Evolutionary conservation across 2,329 filamentous ascomycete genomes (phyloP).

Genomic region (Daldinia eschscholtzii): DNA sequence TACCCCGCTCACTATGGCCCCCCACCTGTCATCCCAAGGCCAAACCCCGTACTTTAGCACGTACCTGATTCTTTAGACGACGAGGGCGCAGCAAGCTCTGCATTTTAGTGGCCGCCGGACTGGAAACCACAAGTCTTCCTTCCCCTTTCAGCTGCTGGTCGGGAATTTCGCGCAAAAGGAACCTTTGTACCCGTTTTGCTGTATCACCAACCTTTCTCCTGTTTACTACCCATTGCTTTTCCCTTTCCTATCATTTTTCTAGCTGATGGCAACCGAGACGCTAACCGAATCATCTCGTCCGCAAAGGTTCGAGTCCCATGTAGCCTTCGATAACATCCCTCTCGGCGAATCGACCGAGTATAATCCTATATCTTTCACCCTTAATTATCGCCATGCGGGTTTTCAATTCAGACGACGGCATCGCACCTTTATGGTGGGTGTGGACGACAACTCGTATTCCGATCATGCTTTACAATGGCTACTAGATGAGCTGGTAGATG

Average conservation of each 20-base stretch:
- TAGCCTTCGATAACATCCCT: constrained; percentile 71
- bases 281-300: constrained; percentile 52
- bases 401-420: constrained; percentile 85
- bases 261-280: constrained; percentile 52
- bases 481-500: constrained; percentile 90
- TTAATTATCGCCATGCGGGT: constrained; percentile 87
- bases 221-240: constrained; percentile 15
- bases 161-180: constrained; percentile 39
- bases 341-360: constrained; percentile 70
- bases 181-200: constrained; percentile 24
- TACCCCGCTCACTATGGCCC: constrained; percentile 40
- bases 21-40: constrained; percentile 17
- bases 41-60: constrained; percentile 24
- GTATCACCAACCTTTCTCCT: constrained; percentile 26
- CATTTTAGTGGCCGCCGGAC: constrained; percentile 33
- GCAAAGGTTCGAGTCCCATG: constrained; percentile 69
- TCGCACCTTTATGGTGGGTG: constrained; percentile 89
- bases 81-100: constrained; percentile 40
- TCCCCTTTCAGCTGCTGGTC: constrained; percentile 10
- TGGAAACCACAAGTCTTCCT: constrained; percentile 25
- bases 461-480: constrained; percentile 94
- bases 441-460: constrained; percentile 91
- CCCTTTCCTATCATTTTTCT: constrained; percentile 17
- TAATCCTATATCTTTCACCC: constrained; percentile 77
- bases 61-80: constrained; percentile 27